These are phyloP conservation scores for Physcomitrellopsis africana DNA, from an alignment of 225 moss, liverwort and hornwort species.

Conservation along the genomic window DNA sequence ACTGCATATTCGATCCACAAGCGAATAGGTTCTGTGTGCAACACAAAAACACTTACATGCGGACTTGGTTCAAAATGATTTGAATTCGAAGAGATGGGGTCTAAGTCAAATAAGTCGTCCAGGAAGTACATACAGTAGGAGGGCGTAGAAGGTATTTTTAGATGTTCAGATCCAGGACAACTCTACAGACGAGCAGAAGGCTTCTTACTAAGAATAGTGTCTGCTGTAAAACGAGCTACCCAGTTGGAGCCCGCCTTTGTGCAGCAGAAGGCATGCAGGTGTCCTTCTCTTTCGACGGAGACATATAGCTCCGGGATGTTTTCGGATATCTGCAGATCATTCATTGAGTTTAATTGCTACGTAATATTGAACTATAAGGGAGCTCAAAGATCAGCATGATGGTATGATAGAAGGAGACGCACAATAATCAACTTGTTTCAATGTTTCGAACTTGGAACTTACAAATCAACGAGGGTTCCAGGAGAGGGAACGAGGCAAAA, in stretches of 20 bases:
- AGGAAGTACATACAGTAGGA: no score
- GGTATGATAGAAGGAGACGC: no score
- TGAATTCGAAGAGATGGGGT: no score
- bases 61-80: no score
- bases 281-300: slow-evolving; percentile 54
- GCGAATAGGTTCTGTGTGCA: no score
- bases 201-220: slow-evolving; percentile 40
- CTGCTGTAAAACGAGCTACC: slow-evolving; percentile 41
- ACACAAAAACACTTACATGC: no score
- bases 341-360: neutral
- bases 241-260: slow-evolving; percentile 54
- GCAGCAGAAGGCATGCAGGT: slow-evolving; percentile 59
- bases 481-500: neutral
- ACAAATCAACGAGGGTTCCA: slow-evolving; percentile 3
- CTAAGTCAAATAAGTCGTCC: no score
- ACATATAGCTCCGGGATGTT: slow-evolving; percentile 44
- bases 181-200: slow-evolving; percentile 14
- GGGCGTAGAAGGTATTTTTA: neutral
- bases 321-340: slow-evolving; percentile 44
- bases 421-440: no score
- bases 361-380: no score
- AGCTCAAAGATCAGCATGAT: no score
- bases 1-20: no score
- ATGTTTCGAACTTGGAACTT: no score
- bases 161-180: neutral